Conservation (phyloP, 805 yeast species). For the Hanseniaspora lindneri region DNA sequence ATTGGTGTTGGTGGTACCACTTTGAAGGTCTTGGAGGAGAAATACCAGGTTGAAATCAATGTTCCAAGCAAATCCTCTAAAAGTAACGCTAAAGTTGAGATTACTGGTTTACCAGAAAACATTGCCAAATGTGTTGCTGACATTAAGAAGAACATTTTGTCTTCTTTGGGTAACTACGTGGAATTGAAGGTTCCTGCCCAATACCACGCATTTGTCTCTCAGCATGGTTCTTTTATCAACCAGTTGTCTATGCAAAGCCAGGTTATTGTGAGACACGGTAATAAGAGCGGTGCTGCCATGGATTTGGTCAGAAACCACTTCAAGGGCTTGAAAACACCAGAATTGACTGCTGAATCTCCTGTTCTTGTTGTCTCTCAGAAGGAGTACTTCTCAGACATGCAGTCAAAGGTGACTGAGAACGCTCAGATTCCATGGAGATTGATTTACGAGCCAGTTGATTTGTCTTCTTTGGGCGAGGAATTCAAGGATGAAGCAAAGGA, state of each 20-base stretch:
- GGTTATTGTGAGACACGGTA: constrained; percentile 52
- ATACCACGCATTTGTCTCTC: constrained; percentile 50
- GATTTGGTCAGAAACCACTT: constrained; percentile 40
- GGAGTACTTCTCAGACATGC: constrained; percentile 20
- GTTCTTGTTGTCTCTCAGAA: constrained; percentile 27
- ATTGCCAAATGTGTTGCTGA: constrained; percentile 52
- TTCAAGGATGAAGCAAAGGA: constrained; percentile 27
- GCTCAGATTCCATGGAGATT: constrained; percentile 55
- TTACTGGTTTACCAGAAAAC: constrained; percentile 57
- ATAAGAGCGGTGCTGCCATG: constrained; percentile 30
- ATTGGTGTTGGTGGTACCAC: constrained; percentile 73
- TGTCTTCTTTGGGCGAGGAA: constrained; percentile 23
- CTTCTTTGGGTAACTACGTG: constrained; percentile 39
- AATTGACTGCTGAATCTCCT: constrained; percentile 32
- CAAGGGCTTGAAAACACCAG: constrained; percentile 36
- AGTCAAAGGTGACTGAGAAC: constrained; percentile 19
- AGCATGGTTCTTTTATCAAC: constrained; percentile 52
- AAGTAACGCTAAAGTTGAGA: constrained; percentile 39
- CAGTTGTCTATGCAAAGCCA: constrained; percentile 40
- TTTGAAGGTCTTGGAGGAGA: constrained; percentile 60
- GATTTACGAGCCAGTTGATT: constrained; percentile 31
- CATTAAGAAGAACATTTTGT: constrained; percentile 44
- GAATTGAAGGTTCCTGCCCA: constrained; percentile 46
- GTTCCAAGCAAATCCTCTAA: constrained; percentile 46
- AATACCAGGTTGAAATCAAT: constrained; percentile 48